Evolutionary conservation across 2,329 filamentous ascomycete genomes (phyloP), one percentile per base, ranked within the genome.

Genomic region (Herpotrichia juniperi): DNA sequence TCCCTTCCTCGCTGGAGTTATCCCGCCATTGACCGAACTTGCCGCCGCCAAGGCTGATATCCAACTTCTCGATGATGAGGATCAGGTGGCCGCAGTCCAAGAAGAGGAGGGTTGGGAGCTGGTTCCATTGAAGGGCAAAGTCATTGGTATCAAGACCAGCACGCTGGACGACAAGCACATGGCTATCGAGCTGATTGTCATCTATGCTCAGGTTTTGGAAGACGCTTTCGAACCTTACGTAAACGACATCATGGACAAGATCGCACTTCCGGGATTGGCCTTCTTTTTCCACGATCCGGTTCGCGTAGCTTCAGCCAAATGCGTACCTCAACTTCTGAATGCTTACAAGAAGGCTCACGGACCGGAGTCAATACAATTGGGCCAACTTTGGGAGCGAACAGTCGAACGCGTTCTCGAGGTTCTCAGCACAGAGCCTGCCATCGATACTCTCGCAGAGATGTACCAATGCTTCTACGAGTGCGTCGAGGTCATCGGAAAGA

Each of bases 261-360:
- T 99, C 69, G 93, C 93, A 1, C 81, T 99, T 19, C 93, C 94
- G 7, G 92, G 94, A 17, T 83, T 99, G 42, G 90, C 92, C 3
- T 99, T 99, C 82, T 99, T 97, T 82, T 99, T 99, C 85, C 94
- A 99, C 75, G 94, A 99, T 70, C 93, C 94, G 0, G 94, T 97
- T 50, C 87, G 94, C 48, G 93, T 96, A 46, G 93, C 96, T 30
- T 96, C 94, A 4, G 93, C 94, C 22, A 96, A 96, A 77, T 87
- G 96, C 63, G 90, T 99, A 5, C 94, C 94, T 14, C 91, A 96
- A 72, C 85, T 99, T 14, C 83, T 99, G 42, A 94, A 91, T 72
- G 91, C 93, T 1, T 96, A 93, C 81, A 96, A 96, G 79, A 93
- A 93, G 73, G 88, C 90, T 0, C 94, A 93, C 68, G 93, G 93